Percentiles rank a stretch among this genome's conserved stretches.
These are phyloP conservation scores for Fusarium xyrophilum DNA, from an alignment of 2,329 filamentous ascomycete genomes.

Conservation along the genomic window DNA sequence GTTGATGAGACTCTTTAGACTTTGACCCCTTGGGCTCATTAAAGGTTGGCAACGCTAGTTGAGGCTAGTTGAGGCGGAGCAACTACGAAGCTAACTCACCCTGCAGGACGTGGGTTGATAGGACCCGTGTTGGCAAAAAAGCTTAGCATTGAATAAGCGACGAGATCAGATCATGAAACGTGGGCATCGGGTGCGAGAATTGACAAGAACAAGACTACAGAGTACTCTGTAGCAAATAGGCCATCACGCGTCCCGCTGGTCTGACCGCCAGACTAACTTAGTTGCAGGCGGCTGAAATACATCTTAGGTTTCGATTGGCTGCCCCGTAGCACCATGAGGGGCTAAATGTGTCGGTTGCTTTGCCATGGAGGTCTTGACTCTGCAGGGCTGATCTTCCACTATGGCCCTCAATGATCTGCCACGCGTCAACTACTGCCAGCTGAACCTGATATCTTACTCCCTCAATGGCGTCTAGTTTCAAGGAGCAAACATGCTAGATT, in stretches of 20 bases:
- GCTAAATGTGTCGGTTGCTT: not conserved
- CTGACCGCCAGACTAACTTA: not conserved
- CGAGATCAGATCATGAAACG: not conserved
- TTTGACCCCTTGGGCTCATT: not conserved
- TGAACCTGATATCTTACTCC: not conserved
- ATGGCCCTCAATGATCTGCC: not conserved
- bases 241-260: not conserved
- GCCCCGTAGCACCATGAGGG: not conserved
- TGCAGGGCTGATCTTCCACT: not conserved
- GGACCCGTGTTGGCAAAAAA: not conserved
- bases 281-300: not conserved
- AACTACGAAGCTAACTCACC: not conserved
- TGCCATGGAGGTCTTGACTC: not conserved
- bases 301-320: not conserved
- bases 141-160: not conserved
- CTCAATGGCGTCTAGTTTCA: accelerated
- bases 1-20: not conserved
- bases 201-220: too few relatives aligned
- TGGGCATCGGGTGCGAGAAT: not conserved
- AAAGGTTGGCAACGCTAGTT: not conserved
- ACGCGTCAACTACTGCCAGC: not conserved
- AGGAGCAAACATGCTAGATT: not conserved
- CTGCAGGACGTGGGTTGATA: too few relatives aligned
- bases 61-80: not conserved
- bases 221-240: too few relatives aligned